phyloP scores from a whole-genome alignment of 1,284 basidiomycete genomes.

The Cystobasidium sp. region DNA sequence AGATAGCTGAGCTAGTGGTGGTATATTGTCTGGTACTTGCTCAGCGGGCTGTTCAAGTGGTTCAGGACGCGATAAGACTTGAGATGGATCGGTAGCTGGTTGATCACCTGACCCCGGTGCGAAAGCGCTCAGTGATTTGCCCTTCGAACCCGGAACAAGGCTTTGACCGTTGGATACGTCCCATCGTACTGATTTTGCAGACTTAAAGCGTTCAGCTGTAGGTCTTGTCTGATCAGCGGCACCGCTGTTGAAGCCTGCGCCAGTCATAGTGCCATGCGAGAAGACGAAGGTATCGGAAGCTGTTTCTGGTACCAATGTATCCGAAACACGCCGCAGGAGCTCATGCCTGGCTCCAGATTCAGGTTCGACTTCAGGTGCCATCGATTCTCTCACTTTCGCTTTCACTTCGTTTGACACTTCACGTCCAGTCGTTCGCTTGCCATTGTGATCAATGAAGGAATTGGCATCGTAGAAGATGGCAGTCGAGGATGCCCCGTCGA shows the following conservation, averaged over 20 bases:
- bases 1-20: slow-evolving; percentile 2
- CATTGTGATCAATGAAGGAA: slow-evolving; percentile 4
- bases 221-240: neutral
- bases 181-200: slow-evolving; percentile 16
- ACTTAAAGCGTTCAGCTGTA: neutral
- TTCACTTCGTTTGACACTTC: slow-evolving; percentile 3
- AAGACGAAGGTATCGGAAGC: slow-evolving; percentile 33
- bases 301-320: slow-evolving; percentile 21
- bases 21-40: slow-evolving; percentile 6
- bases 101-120: slow-evolving; percentile 40
- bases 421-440: slow-evolving; percentile 3
- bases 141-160: slow-evolving; percentile 8
- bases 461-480: slow-evolving; percentile 2
- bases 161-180: slow-evolving; percentile 26
- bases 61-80: slow-evolving; percentile 47
- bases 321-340: slow-evolving; percentile 43
- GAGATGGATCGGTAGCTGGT: slow-evolving; percentile 43
- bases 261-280: neutral
- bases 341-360: slow-evolving; percentile 20
- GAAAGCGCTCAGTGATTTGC: neutral
- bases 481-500: neutral
- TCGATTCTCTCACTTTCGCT: neutral
- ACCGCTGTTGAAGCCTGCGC: neutral
- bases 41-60: slow-evolving; percentile 32
- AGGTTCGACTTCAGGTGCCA: neutral